Evolutionary conservation across 768 basidiomycete species (phyloP), one percentile per base, ranked within the genome.

Genomic region (Termitomyces sp.): DNA sequence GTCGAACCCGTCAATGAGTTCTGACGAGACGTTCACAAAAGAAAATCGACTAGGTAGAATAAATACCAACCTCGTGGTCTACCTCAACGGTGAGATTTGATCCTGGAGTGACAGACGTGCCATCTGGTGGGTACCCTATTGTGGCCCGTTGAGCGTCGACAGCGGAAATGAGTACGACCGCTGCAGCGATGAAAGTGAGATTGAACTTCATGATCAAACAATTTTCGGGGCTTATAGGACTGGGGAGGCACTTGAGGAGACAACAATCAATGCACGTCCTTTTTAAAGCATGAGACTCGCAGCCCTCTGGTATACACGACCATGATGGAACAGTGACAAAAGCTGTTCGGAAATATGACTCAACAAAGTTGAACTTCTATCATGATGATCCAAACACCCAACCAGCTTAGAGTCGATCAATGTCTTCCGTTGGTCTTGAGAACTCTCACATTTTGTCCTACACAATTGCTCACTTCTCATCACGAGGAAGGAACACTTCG

Each of bases 11-110:
- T 69, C 22, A 78, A 63, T 8, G 68, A 51, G 52, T 75, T 65
- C 77, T 80, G 47, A 7, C 35, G 32, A 18, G 44, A 63, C 14
- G 32, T 43, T 14, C 45, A 44, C 30, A 22, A 30, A 11, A 22
- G 3, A 10, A 44, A 51, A 11, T 33, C 5, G 41, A 45, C 28
- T 11, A 9, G 26, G 11, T 30, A 26, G 33, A 38, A 8, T 13
- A 5, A 28, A n/a, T 2, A 70, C 79, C 20, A 65, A 83, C 82
- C 4, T 79, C 79, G 53, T 73, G 71, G 56, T 78, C 77, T 7
- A 84, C 63, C 59, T 80, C 76, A 3, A 83, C 76, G 3, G 66
- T 73, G 33, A 84, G 41, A 11, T 63, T 62, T 7, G 59, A 63
- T 5, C 82, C 82, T 30, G 75, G 60, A 8, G 38, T 50, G 10